Base-by-base conservation (phyloP, 345 rosid species). In the Lagerstroemia speciosa region DNA sequence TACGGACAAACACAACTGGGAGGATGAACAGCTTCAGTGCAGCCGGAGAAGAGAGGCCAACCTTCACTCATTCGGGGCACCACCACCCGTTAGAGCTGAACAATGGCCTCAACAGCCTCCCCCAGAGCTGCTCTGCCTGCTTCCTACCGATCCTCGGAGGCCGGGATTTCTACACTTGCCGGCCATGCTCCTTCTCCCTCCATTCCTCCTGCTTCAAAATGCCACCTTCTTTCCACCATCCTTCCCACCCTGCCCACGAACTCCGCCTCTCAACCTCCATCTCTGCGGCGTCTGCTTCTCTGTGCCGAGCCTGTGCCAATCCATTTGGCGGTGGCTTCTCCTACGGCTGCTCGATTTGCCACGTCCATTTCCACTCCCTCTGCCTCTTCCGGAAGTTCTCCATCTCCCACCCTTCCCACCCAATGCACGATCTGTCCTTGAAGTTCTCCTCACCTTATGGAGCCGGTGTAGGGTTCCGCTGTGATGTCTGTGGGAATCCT, bases 181-280 rank as follows among this genome's bases (percentile, higher is more conserved):
- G 30, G 43, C 43, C 71, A 6, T 72, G 75, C 65, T 50, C 48
- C 46, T 72, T 66, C 46, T 66, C n/a, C 43, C 67, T 67, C 31
- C 75, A 72, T 29, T 38, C 57, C 62, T 53, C 52, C 41, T 1
- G 75, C 71, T 67, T 14, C 69, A 67, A 67, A 43, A n/a, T 67
- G 75, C 61, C 75, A 8, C 20, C 15, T 31, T 27, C 62, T 26
- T 36, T 61, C 48, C 34, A 30, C 55, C 75, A 66, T 36, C 66
- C 75, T 9, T 32, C 60, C 5, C 70, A 46, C 31, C 48, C 71
- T 1, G 46, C 15, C 67, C 75, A 61, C 9, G 58, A 72, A 64
- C 16, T 8, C 14, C 30, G 30, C 41, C 48, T 30, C 58, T 72
- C 67, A 1, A 32, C 19, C 52, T 5, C 33, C 57, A 2, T 19